A percentile compares a stretch with the other conserved stretches of the same genome.
These are phyloP conservation scores for Hymenoscyphus salicellus DNA, from an alignment of 2,329 filamentous ascomycete genomes.

Conservation along the genomic window DNA sequence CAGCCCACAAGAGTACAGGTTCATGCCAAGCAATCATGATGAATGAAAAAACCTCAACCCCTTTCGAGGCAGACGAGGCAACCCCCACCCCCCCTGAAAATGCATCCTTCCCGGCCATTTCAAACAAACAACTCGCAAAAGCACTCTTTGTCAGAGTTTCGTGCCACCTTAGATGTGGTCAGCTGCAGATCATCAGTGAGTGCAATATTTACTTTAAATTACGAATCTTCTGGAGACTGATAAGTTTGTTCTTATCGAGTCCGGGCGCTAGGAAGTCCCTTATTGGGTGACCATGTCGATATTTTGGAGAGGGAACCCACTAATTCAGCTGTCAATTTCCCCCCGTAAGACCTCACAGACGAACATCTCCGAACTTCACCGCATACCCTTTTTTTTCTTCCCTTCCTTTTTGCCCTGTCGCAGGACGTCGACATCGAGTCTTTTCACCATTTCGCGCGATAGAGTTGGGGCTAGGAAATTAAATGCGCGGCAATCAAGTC, in stretches of 20 bases:
- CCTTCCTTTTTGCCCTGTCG: background rate
- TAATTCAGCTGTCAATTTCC: constrained; percentile 4
- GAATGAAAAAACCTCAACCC: background rate
- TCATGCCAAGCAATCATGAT: background rate
- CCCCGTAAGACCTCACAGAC: background rate
- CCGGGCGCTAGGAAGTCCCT: too few species aligned
- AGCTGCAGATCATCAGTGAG: background rate
- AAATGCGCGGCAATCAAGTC: background rate
- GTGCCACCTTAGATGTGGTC: background rate
- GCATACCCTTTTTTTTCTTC: background rate
- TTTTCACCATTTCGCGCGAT: background rate
- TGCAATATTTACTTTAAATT: constrained; percentile 1
- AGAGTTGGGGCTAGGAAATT: background rate
- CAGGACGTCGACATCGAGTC: background rate
- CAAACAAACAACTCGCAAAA: background rate
- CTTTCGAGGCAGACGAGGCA: background rate
- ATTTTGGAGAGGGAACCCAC: background rate
- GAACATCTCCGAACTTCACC: background rate
- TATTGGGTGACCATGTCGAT: background rate
- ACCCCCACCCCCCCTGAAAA: background rate
- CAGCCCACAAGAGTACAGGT: background rate
- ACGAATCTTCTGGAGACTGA: background rate
- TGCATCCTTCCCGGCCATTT: background rate
- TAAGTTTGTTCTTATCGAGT: background rate
- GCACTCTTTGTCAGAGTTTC: background rate